Evolutionary conservation across 495 filamentous ascomycete genomes (phyloP).

Genomic region (Penicillium arizonense): DNA sequence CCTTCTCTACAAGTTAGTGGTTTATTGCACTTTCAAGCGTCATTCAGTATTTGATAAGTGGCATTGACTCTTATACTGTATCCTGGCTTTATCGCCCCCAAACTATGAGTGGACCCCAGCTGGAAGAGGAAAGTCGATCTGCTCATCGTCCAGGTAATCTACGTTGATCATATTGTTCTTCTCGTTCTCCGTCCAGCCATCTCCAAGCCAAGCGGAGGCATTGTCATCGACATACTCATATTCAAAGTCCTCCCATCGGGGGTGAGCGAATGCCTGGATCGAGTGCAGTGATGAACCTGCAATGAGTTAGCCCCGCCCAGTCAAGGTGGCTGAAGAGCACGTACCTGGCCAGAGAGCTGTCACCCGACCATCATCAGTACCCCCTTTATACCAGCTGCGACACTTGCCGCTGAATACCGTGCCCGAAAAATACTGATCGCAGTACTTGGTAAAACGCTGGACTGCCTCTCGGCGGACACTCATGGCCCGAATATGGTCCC

Average conservation of each 20-base stretch:
- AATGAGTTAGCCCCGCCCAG: neutral
- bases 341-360: conserved; percentile 45
- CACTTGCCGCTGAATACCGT: conserved; percentile 50
- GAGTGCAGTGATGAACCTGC: conserved; percentile 42
- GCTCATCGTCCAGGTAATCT: conserved; percentile 40
- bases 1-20: too few species aligned
- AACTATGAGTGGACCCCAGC: conserved; percentile 1
- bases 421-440: conserved; percentile 45
- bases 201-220: conserved; percentile 37
- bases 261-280: conserved; percentile 31
- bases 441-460: conserved; percentile 42
- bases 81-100: too few species aligned
- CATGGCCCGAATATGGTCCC: conserved; percentile 47
- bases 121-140: conserved; percentile 33
- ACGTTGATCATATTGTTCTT: conserved; percentile 33
- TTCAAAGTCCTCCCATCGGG: conserved; percentile 43
- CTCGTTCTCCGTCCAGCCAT: conserved; percentile 44
- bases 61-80: too few species aligned
- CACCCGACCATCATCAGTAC: conserved; percentile 32
- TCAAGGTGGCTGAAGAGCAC: neutral
- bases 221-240: conserved; percentile 40
- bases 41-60: too few species aligned
- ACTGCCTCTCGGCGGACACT: conserved; percentile 39
- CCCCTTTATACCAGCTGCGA: conserved; percentile 55
- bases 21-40: too few species aligned